These are phyloP conservation scores for Plasmodium vinckei DNA, from an alignment of 169 alveolate genomes.

Conservation along the genomic window DNA sequence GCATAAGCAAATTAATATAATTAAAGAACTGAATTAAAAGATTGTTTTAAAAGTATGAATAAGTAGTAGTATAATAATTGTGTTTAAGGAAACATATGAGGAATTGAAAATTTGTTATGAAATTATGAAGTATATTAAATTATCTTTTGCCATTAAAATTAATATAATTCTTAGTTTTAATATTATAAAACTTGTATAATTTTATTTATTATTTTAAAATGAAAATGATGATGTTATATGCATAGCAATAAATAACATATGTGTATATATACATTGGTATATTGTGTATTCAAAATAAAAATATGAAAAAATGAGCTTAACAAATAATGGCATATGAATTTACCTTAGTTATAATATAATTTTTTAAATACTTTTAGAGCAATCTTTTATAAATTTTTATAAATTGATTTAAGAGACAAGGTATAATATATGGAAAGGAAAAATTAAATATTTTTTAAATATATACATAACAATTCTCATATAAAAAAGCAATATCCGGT, in stretches of 20 bases:
- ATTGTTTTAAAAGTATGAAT: not conserved
- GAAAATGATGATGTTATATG: not conserved
- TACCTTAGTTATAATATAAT: slow-evolving; percentile 64
- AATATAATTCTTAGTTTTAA: slow-evolving; percentile 22
- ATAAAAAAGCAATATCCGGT: no score
- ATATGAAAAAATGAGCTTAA: not conserved
- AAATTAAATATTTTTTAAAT: no score
- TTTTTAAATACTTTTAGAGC: slow-evolving; percentile 48
- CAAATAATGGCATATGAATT: no score
- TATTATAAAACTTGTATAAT: slow-evolving; percentile 33
- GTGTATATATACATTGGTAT: not conserved
- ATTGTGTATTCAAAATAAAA: not conserved
- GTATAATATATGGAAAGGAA: slow-evolving; percentile 34
- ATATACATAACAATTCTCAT: no score
- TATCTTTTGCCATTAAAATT: slow-evolving; percentile 25
- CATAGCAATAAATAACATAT: not conserved
- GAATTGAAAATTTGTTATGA: not conserved
- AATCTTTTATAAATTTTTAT: slow-evolving; percentile 43
- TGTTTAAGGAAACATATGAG: not conserved
- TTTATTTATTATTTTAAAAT: slow-evolving; percentile 40
- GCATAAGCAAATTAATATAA: not conserved
- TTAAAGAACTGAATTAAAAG: not conserved
- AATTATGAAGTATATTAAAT: slow-evolving; percentile 18
- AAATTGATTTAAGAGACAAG: slow-evolving; percentile 46
- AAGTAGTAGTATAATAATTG: not conserved